These are phyloP conservation scores for Suillus subalutaceus DNA, from an alignment of 768 basidiomycete genomes.

Conservation along the genomic window DNA sequence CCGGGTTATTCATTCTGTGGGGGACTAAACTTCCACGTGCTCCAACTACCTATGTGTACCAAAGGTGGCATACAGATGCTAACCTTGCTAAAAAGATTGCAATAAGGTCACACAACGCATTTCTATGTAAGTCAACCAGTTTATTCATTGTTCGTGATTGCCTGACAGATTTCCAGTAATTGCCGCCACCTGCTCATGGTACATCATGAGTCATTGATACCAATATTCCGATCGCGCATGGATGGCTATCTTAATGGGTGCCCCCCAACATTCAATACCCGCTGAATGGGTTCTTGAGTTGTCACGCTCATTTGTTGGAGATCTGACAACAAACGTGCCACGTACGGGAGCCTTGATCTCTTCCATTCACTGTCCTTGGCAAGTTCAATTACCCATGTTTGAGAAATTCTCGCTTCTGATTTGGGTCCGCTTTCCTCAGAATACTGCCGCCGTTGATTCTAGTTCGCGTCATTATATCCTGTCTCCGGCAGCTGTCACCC, in stretches of 20 bases:
- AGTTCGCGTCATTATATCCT: neutral
- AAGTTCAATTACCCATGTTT: conserved; percentile 2
- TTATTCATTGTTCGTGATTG: neutral
- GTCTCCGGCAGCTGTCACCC: neutral
- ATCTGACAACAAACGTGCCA: neutral
- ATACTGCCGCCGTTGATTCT: neutral
- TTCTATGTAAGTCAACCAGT: conserved; percentile 2
- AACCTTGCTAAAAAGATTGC: neutral
- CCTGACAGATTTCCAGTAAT: neutral
- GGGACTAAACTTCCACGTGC: neutral
- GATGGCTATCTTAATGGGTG: neutral
- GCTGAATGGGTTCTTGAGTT: conserved; percentile 2
- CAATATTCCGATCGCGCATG: neutral
- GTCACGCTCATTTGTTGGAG: neutral
- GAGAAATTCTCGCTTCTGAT: neutral
- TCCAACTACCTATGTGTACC: neutral
- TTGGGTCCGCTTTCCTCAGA: neutral
- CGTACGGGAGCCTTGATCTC: neutral
- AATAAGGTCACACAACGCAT: neutral
- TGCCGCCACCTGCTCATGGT: neutral
- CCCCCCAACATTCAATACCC: neutral
- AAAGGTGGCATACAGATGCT: too few relatives aligned
- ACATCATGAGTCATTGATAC: neutral
- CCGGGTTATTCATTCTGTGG: neutral
- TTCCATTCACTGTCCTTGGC: neutral